Base-by-base conservation (phyloP, 2,329 filamentous ascomycete species). In the Lachnellula occidentalis region DNA sequence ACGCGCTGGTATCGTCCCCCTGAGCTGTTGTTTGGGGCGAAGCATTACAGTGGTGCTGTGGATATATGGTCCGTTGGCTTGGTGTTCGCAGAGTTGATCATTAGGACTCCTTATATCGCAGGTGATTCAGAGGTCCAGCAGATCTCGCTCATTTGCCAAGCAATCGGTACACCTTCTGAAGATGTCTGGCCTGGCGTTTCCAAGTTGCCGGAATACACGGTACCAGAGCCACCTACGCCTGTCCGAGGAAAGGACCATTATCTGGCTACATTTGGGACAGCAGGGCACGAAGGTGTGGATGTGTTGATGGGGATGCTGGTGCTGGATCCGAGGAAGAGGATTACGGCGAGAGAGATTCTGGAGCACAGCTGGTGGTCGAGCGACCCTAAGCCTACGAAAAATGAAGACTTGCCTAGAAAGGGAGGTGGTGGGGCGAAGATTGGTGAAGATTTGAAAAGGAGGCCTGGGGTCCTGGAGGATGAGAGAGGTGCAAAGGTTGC, bases 1-100 rank as follows among this genome's bases (percentile, higher is more conserved):
- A 99, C 94, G 17, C 85, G 91, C 61, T 99, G 94, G 91, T 99
- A 97, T 75, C 82, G 92, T 1, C 92, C 94, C 0, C 92, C 92
- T 0, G 94, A 99, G 76, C 81, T 99, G 21, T 84, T 97, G 60
- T 96, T 92, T 68, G 91, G 92, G 55, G 90, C 91, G 2, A 82
- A 84, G 55, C 89, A 94, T 73, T 99, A 99, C 74, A 86, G 85
- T 43, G 91, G 91, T 22, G 88, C 87, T 6, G 94, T 96, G 19
- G 94, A 99, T 69, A 79, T 99, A 56, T 99, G 94, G 92, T 92
- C 87, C 47, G 88, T 95, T 53, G 94, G 90, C 48, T 85, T 90
- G 68, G 91, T 99, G 11, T 94, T 99, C 64, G 92, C 92, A 31
- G 94, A 99, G 72, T 81, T 99, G 50, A 78, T 96, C 54, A 78